Conservation (phyloP, 1,139 yeast genomes). For the Geotrichum siamense region DNA sequence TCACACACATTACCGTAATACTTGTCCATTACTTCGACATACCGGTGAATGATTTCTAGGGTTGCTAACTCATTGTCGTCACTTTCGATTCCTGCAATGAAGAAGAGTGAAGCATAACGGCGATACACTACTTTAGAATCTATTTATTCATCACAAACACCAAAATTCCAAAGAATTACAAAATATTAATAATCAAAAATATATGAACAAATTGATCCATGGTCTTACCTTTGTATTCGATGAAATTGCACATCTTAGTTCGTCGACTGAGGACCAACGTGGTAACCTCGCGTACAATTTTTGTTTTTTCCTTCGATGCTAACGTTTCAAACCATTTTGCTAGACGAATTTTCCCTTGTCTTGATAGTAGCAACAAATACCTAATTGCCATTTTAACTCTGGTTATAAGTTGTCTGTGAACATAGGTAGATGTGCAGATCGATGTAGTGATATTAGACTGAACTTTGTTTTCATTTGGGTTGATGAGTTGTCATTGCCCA, state of each 20-base stretch:
- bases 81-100: slow-evolving; percentile 75
- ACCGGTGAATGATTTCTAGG: slow-evolving; percentile 82
- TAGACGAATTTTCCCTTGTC: slow-evolving; percentile 92
- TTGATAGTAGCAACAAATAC: slow-evolving; percentile 71
- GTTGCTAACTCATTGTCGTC: slow-evolving; percentile 84
- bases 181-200: not conserved
- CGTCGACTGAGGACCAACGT: slow-evolving; percentile 78
- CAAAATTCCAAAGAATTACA: too few species aligned
- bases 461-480: slow-evolving; percentile 1
- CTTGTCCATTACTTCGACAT: slow-evolving; percentile 94
- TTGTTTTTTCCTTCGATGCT: slow-evolving; percentile 74
- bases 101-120: slow-evolving; percentile 87
- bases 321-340: slow-evolving; percentile 88
- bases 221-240: slow-evolving; percentile 65
- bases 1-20: slow-evolving; percentile 96
- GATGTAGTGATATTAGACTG: too few species aligned
- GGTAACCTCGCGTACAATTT: slow-evolving; percentile 77
- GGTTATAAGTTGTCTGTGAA: not conserved
- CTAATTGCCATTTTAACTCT: slow-evolving; percentile 54
- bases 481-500: slow-evolving; percentile 12
- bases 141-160: slow-evolving; percentile 4
- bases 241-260: slow-evolving; percentile 91
- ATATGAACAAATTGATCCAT: too few species aligned
- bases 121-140: slow-evolving; percentile 85
- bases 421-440: not conserved